Percentiles rank a stretch among this genome's conserved stretches.
These are phyloP conservation scores for Xylariaceae sp. DNA, from an alignment of 2,329 filamentous ascomycete genomes.

Conservation along the genomic window DNA sequence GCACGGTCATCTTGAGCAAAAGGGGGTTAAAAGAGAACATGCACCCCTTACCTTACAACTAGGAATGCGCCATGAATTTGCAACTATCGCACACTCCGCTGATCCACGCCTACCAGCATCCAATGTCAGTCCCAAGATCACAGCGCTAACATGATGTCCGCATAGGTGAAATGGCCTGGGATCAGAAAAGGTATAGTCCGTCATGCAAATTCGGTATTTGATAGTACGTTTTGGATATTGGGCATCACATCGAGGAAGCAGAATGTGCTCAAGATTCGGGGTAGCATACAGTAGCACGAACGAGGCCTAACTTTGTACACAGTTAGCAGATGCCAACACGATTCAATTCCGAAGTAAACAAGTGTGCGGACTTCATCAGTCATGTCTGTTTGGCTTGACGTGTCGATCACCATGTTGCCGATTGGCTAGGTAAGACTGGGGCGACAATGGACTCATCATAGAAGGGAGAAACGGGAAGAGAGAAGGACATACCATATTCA, in stretches of 20 bases:
- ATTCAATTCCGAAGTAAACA: not conserved
- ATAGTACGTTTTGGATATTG: conserved; percentile 41
- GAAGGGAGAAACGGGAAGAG: conserved; percentile 13
- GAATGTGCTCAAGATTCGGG: not conserved
- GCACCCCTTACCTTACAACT: conserved; percentile 26
- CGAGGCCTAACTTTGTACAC: not conserved
- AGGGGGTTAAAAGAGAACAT: conserved; percentile 19
- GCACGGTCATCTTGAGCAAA: conserved; percentile 67
- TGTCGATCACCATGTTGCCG: conserved; percentile 52
- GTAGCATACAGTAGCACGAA: not conserved
- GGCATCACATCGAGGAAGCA: conserved; percentile 37
- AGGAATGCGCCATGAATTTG: not conserved
- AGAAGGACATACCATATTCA: conserved; percentile 20
- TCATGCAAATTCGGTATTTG: conserved; percentile 43
- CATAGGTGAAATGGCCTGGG: not conserved
- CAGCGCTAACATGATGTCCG: not conserved
- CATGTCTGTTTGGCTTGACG: conserved; percentile 48
- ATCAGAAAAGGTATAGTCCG: conserved; percentile 29
- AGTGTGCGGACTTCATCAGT: conserved; percentile 34
- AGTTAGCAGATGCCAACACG: conserved; percentile 21
- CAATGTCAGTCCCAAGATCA: not conserved
- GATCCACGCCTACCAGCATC: not conserved
- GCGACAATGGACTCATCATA: conserved; percentile 57
- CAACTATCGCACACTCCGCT: not conserved
- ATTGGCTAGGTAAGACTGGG: conserved; percentile 49